Conservation (phyloP, 2,329 filamentous ascomycete species). For the Cladosporium sp. region DNA sequence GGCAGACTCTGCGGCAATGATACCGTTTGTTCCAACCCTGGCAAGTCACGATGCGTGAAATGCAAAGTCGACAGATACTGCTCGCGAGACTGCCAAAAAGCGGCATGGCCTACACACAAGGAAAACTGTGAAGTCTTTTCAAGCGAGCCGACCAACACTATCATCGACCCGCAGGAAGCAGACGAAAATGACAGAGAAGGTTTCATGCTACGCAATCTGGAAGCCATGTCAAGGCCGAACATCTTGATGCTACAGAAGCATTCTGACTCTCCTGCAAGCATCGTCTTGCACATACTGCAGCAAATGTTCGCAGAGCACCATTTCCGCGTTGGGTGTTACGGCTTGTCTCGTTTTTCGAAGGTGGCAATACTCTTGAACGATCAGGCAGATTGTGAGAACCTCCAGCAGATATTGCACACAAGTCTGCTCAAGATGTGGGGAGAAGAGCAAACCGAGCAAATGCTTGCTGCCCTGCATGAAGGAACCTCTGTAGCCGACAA, state of each 20-base stretch:
- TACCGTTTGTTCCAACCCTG: not conserved
- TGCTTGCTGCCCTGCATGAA: constrained; percentile 2
- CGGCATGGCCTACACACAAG: constrained; percentile 33
- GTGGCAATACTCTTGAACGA: not conserved
- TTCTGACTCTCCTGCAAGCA: constrained; percentile 4
- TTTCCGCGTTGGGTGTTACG: constrained; percentile 8
- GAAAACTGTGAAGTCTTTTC: constrained; percentile 22
- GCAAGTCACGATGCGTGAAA: constrained; percentile 22
- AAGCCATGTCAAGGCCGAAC: constrained; percentile 6
- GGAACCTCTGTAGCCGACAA: constrained; percentile 3
- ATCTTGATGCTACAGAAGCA: constrained; percentile 1
- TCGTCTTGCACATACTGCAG: constrained; percentile 2
- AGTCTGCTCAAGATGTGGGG: constrained; percentile 1
- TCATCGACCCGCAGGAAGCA: constrained; percentile 3
- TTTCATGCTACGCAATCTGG: constrained; percentile 2
- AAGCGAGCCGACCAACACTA: constrained; percentile 3
- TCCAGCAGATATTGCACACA: not conserved
- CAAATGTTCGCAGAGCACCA: constrained; percentile 9
- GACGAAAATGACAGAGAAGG: constrained; percentile 3
- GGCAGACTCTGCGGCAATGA: constrained; percentile 10
- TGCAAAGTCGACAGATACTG: constrained; percentile 33
- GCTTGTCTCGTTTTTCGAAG: constrained; percentile 7
- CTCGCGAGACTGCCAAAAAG: constrained; percentile 31
- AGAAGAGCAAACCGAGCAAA: not conserved
- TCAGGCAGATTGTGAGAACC: not conserved